phyloP scores from a whole-genome alignment of 1,139 yeast genomes.

The Meyerozyma elateridarum region DNA sequence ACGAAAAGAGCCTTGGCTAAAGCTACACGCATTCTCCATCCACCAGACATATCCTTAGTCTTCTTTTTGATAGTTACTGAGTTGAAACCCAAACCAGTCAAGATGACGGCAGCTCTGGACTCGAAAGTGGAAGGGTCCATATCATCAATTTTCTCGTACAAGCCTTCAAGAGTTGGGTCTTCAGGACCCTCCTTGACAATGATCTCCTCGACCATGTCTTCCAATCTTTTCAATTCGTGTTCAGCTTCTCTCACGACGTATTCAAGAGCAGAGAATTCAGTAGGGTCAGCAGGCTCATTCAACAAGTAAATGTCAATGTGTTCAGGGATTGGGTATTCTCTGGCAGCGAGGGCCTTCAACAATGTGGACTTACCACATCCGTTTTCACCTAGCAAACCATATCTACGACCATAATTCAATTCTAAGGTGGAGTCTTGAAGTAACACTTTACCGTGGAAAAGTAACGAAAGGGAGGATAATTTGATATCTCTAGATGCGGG shows the following conservation, averaged over 20 bases:
- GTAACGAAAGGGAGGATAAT: conserved; percentile 80
- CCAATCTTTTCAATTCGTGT: conserved; percentile 83
- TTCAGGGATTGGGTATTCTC: conserved; percentile 95
- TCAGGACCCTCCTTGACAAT: conserved; percentile 94
- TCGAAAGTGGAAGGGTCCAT: conserved; percentile 97
- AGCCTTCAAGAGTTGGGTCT: conserved; percentile 74
- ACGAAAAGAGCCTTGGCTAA: conserved; percentile 83
- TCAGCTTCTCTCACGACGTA: conserved; percentile 98
- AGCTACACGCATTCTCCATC: conserved; percentile 93
- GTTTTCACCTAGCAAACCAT: conserved; percentile 94
- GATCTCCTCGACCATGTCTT: conserved; percentile 84
- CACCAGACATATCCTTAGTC: conserved; percentile 99
- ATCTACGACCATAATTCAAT: conserved; percentile 94
- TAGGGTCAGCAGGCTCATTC: conserved; percentile 96
- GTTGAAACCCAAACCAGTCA: conserved; percentile 97
- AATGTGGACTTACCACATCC: conserved; percentile 99
- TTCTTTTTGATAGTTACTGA: conserved; percentile 70
- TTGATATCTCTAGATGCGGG: conserved; percentile 92
- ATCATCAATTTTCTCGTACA: conserved; percentile 92
- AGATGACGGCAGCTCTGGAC: conserved; percentile 90
- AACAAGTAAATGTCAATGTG: conserved; percentile 84
- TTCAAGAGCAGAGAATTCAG: conserved; percentile 88
- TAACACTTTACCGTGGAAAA: conserved; percentile 96
- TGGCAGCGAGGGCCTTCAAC: conserved; percentile 85
- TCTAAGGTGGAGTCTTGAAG: conserved; percentile 89